phyloP scores from a whole-genome alignment of 345 rosid genomes.

The Brassica incana region DNA sequence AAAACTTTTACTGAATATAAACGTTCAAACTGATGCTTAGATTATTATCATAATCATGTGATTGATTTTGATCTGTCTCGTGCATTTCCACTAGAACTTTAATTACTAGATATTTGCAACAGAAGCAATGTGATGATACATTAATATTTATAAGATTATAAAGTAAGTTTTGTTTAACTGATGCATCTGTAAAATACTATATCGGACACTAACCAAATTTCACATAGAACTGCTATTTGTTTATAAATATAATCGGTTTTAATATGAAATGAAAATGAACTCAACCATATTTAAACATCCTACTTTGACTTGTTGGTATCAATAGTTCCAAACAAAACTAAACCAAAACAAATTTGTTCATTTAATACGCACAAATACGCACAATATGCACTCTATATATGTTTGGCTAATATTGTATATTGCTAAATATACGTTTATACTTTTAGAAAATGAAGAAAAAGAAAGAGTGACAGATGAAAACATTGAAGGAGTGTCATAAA shows the following conservation, averaged over 20 bases:
- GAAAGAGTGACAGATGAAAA: constrained; percentile 63
- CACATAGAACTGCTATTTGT: neutral
- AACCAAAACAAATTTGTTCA: neutral
- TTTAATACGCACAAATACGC: neutral
- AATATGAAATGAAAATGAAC: neutral
- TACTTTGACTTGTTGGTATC: constrained; percentile 2
- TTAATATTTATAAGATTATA: neutral
- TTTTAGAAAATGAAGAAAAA: constrained; percentile 30
- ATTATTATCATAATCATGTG: constrained; percentile 14
- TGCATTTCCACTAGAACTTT: constrained; percentile 26
- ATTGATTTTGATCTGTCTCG: constrained; percentile 9
- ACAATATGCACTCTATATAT: neutral
- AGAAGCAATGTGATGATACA: constrained; percentile 7
- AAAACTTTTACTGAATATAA: constrained; percentile 7
- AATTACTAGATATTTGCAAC: constrained; percentile 20
- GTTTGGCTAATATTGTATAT: neutral
- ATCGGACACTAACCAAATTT: neutral
- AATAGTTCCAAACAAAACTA: constrained; percentile 7
- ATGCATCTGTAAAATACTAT: neutral
- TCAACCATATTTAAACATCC: neutral
- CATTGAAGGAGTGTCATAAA: constrained; percentile 89
- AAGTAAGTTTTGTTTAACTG: neutral
- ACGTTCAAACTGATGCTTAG: constrained; percentile 28
- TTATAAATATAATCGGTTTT: neutral
- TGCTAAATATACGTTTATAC: neutral